A percentile compares a stretch with the other conserved stretches of the same genome.
Evolutionary conservation across 78 protist species (phyloP).

Genomic region (Cavenderia fasciculata): DNA sequence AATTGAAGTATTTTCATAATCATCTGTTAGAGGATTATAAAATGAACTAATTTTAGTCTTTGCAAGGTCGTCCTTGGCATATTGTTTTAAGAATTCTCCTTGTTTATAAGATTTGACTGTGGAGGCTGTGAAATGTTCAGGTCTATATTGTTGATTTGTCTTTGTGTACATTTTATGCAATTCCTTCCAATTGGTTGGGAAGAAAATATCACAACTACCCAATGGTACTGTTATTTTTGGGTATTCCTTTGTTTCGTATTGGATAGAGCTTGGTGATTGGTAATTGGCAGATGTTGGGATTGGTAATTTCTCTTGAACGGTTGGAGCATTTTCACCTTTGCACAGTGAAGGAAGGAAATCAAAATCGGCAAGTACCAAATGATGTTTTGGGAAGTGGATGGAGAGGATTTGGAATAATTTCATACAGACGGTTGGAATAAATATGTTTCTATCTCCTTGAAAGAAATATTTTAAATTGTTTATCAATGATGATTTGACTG

Average conservation of each 20-base stretch:
- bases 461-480: slow-evolving; percentile 34
- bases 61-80: slow-evolving; percentile 16
- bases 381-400: slow-evolving; percentile 44
- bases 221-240: neutral
- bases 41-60: slow-evolving; percentile 46
- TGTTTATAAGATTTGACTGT: slow-evolving; percentile 35
- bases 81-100: slow-evolving; percentile 23
- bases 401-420: slow-evolving; percentile 64
- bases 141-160: slow-evolving; percentile 5
- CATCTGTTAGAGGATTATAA: slow-evolving; percentile 49
- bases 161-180: slow-evolving; percentile 30
- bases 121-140: neutral
- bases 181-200: slow-evolving; percentile 62
- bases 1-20: slow-evolving; percentile 59
- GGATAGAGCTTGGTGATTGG: neutral
- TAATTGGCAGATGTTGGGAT: neutral
- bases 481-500: too few species aligned
- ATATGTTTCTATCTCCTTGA: slow-evolving; percentile 15
- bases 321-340: slow-evolving; percentile 64
- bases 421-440: slow-evolving; percentile 50
- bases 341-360: slow-evolving; percentile 49
- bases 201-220: slow-evolving; percentile 63
- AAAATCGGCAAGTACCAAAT: slow-evolving; percentile 49
- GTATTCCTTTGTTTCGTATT: slow-evolving; percentile 27
- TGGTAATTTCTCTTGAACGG: slow-evolving; percentile 59